These are phyloP conservation scores for Trypanosoma cruzi DNA, from an alignment of 208 protist species.

Conservation along the genomic window DNA sequence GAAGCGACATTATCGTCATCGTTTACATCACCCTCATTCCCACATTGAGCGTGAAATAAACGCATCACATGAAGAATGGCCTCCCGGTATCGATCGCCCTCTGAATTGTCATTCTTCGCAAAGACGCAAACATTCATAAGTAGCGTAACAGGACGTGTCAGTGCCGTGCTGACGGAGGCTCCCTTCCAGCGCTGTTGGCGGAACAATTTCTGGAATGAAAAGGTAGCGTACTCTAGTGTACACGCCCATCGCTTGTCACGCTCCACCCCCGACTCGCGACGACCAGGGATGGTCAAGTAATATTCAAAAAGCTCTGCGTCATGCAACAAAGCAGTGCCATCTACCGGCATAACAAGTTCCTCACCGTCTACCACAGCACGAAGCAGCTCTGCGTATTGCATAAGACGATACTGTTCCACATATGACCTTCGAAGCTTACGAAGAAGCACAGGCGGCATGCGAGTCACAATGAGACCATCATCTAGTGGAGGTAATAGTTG, in stretches of 20 bases:
- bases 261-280: constrained; percentile 38
- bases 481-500: constrained; percentile 23
- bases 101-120: constrained; percentile 72
- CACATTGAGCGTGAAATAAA: constrained; percentile 6
- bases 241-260: constrained; percentile 43
- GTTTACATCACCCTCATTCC: neutral
- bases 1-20: neutral
- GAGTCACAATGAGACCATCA: constrained; percentile 19
- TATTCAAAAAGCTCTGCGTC: constrained; percentile 57
- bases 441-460: constrained; percentile 32
- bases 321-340: constrained; percentile 39
- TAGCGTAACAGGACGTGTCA: constrained; percentile 30
- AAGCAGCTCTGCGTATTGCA: constrained; percentile 31
- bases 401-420: constrained; percentile 22
- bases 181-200: constrained; percentile 23
- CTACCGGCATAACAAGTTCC: constrained; percentile 22
- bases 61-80: constrained; percentile 35
- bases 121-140: constrained; percentile 80
- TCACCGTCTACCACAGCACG: constrained; percentile 28
- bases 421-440: constrained; percentile 29
- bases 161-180: constrained; percentile 8
- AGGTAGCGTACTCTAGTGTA: constrained; percentile 39
- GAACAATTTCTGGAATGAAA: constrained; percentile 39
- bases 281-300: constrained; percentile 52
- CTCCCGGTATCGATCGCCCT: constrained; percentile 56